Conservation (phyloP, 2,329 filamentous ascomycete species). For the Fusarium kyushuense region DNA sequence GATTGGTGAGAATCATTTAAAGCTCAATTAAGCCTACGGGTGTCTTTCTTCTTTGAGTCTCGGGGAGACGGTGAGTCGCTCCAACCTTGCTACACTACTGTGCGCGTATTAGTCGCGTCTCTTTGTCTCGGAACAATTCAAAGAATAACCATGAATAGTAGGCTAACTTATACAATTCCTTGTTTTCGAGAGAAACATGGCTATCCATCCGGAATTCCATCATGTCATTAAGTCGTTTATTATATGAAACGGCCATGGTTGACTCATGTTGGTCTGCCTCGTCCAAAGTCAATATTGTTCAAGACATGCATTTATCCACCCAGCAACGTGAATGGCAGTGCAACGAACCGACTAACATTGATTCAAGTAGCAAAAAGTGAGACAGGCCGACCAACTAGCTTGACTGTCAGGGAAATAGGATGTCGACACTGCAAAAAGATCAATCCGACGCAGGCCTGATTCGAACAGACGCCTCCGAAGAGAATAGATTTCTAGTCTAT, state of each 20-base stretch:
- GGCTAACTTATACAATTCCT: neutral
- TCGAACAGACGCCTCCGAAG: conserved; percentile 48
- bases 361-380: conserved; percentile 11
- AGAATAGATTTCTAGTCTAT: conserved; percentile 49
- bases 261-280: neutral
- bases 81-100: conserved; percentile 1
- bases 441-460: conserved; percentile 46
- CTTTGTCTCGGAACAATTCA: conserved; percentile 11
- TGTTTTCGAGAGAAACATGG: conserved; percentile 1
- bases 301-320: conserved; percentile 4
- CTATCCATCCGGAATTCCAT: neutral
- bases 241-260: neutral
- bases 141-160: conserved; percentile 1
- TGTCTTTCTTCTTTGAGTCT: conserved; percentile 7
- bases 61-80: conserved; percentile 11
- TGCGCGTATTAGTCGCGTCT: conserved; percentile 22
- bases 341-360: neutral
- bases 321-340: too few species aligned
- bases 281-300: conserved; percentile 2
- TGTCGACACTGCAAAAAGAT: neutral
- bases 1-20: conserved; percentile 24
- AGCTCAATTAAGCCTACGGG: conserved; percentile 8
- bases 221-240: neutral
- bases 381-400: neutral
- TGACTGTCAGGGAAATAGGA: neutral